Conservation (phyloP, 169 alveolate genomes). For the Toxoplasma gondii region DNA sequence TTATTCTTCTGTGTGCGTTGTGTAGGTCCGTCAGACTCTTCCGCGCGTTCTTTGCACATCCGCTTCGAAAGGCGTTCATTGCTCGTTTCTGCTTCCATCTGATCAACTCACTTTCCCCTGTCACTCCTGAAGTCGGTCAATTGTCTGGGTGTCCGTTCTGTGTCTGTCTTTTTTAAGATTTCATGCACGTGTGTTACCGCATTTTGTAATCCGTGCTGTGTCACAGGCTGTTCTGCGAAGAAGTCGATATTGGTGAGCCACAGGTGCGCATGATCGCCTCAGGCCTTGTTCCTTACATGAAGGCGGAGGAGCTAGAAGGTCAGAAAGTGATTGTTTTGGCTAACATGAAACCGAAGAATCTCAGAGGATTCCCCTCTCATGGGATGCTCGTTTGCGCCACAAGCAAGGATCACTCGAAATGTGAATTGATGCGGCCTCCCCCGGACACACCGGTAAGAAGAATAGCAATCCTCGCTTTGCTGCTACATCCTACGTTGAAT, state of each 20-base stretch:
- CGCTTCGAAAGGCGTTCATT: neutral
- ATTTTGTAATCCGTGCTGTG: neutral
- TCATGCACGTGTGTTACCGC: neutral
- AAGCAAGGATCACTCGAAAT: neutral
- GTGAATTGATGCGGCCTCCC: slow-evolving; percentile 42
- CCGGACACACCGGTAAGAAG: slow-evolving; percentile 25
- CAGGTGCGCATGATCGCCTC: slow-evolving; percentile 69
- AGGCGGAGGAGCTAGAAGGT: slow-evolving; percentile 51
- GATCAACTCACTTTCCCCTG: neutral
- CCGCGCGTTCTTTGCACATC: neutral
- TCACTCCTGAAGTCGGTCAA: neutral
- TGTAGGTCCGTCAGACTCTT: neutral
- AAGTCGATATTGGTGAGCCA: slow-evolving; percentile 88
- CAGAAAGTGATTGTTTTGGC: slow-evolving; percentile 66
- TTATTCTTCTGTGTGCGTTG: too few relatives aligned
- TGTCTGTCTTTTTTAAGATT: too few relatives aligned
- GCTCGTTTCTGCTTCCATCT: neutral
- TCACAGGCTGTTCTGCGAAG: slow-evolving; percentile 83
- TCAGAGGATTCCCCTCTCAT: slow-evolving; percentile 72
- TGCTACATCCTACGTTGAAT: neutral
- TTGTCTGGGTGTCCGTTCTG: neutral
- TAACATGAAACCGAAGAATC: slow-evolving; percentile 67
- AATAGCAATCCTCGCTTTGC: neutral
- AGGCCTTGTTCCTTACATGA: slow-evolving; percentile 67
- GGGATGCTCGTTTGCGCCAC: slow-evolving; percentile 71